phyloP scores from a whole-genome alignment of 2,329 filamentous ascomycete species.

The Podosphaera aphanis region DNA sequence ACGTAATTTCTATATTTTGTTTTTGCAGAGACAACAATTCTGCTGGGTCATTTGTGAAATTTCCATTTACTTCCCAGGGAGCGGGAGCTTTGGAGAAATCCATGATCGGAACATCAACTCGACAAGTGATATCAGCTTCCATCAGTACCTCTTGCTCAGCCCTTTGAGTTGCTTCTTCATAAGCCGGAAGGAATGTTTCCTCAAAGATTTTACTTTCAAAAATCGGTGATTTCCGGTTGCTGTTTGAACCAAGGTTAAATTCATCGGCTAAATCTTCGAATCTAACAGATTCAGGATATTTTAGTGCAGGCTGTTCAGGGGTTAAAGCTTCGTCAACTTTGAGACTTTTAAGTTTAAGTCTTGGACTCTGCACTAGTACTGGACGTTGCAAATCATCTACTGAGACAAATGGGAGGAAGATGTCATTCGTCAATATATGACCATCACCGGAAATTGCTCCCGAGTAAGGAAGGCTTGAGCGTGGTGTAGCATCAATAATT shows the following conservation, averaged over 20 bases:
- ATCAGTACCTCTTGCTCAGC: conserved; percentile 15
- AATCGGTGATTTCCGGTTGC: conserved; percentile 1
- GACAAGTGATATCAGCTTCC: conserved; percentile 18
- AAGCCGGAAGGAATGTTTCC: conserved; percentile 9
- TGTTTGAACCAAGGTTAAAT: conserved; percentile 4
- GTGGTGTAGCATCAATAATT: conserved; percentile 2
- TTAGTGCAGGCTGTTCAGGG: conserved; percentile 6
- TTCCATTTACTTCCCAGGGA: conserved; percentile 22
- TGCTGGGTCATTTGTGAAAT: conserved; percentile 1
- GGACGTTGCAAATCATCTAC: conserved; percentile 2
- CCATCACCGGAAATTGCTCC: conserved; percentile 19
- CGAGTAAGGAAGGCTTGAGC: background rate
- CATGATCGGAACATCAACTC: conserved; percentile 25
- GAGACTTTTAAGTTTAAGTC: conserved; percentile 6
- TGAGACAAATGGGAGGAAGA: conserved; percentile 18
- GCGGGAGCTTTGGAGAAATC: conserved; percentile 20
- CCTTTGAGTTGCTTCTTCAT: conserved; percentile 6
- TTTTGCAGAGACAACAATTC: conserved; percentile 16
- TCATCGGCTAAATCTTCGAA: conserved; percentile 13
- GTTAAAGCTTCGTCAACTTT: conserved; percentile 15
- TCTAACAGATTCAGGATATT: conserved; percentile 7
- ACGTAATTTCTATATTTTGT: conserved; percentile 8
- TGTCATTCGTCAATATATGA: conserved; percentile 42
- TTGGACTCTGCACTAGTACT: conserved; percentile 2
- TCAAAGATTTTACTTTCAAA: conserved; percentile 9